Base-by-base conservation (phyloP, 352 stramenopile genomes). In the Globisporangium acanthophoron region DNA sequence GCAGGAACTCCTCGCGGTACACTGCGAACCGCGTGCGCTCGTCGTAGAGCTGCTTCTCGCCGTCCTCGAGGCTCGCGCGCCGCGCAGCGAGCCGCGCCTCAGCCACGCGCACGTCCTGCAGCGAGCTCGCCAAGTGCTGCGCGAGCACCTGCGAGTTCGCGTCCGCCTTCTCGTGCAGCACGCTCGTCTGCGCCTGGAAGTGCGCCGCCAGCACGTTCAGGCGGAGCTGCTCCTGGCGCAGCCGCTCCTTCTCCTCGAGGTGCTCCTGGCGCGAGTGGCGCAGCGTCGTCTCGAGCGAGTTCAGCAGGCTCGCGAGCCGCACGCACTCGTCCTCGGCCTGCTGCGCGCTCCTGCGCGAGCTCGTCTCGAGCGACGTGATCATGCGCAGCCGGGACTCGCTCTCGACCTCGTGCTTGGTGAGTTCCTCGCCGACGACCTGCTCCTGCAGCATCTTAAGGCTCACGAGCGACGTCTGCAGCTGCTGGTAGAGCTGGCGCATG, bases 181-280 rank as follows among this genome's bases (percentile, higher is more conserved):
- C 69, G 13, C 59, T 63, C 5, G 65, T 76, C 61, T 93, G 83
- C 5, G 77, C 78, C 41, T 91, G 78, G 47, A 90, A 87, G 37
- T 93, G 80, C 6, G 72, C 53, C 27, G 79, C 75, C 0, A 90
- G 60, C 13, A 72, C 73, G 41, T 80, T 74, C 5, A 93, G 40
- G 0, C 83, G 80, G n/a, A 75, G 51, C 57, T 93, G 84, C 48
- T 93, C 81, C 21, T 82, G 69, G 9, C 79, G 68, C 40, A 93
- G 48, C 3, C 84, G 76, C 65, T 93, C 81, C 47, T 88, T 86
- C 49, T 93, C 80, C 24, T 91, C 83, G 12, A 87, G 52, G 29
- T 85, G 68, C 53, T 85, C 79, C 48, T 88, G 78, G 6, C 79
- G 74, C 24, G 62, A 67, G 35, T 74, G 63, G 0, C 81, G 74